These are phyloP conservation scores for Ophidiomyces ophidiicola DNA, from an alignment of 2,329 filamentous ascomycete genomes.

Conservation along the genomic window DNA sequence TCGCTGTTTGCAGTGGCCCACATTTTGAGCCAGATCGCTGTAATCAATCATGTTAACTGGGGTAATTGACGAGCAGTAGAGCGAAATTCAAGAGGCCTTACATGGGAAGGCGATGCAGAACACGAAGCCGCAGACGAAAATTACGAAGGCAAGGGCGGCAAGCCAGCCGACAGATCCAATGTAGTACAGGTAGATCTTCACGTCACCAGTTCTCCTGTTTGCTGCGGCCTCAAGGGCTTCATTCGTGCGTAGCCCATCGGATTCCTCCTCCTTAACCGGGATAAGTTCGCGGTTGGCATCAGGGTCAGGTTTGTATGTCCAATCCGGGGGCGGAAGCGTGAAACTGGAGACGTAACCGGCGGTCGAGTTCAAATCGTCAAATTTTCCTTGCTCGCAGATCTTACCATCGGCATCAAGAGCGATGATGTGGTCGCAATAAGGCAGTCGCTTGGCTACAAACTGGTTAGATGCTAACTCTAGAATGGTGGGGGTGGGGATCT, in stretches of 20 bases:
- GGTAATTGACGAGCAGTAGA: not conserved
- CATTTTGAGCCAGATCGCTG: slow-evolving; percentile 33
- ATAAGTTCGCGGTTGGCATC: not conserved
- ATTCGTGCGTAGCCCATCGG: slow-evolving; percentile 10
- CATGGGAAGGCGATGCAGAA: slow-evolving; percentile 34
- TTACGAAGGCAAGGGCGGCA: slow-evolving; percentile 25
- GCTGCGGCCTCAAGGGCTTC: slow-evolving; percentile 20
- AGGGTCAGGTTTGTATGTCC: slow-evolving; percentile 17
- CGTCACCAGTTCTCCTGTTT: slow-evolving; percentile 30
- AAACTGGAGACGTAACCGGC: slow-evolving; percentile 34
- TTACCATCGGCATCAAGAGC: slow-evolving; percentile 29
- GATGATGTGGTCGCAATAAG: slow-evolving; percentile 34
- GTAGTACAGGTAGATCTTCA: slow-evolving; percentile 34
- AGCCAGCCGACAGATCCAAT: slow-evolving; percentile 28
- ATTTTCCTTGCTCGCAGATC: slow-evolving; percentile 33
- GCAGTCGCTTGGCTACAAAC: slow-evolving; percentile 28
- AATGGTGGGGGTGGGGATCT: slow-evolving; percentile 2
- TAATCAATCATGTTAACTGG: slow-evolving; percentile 1
- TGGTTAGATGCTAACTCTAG: slow-evolving; percentile 8
- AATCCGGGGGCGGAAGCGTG: slow-evolving; percentile 24
- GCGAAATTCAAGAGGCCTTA: slow-evolving; percentile 14
- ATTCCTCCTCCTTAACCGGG: not conserved
- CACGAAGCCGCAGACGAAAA: slow-evolving; percentile 29
- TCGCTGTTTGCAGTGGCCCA: slow-evolving; percentile 30
- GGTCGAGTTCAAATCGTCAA: slow-evolving; percentile 25